Percentiles rank a stretch among this genome's conserved stretches.
These are phyloP conservation scores for Pilatotrama ljubarskyi DNA, from an alignment of 768 basidiomycete genomes.

Conservation along the genomic window DNA sequence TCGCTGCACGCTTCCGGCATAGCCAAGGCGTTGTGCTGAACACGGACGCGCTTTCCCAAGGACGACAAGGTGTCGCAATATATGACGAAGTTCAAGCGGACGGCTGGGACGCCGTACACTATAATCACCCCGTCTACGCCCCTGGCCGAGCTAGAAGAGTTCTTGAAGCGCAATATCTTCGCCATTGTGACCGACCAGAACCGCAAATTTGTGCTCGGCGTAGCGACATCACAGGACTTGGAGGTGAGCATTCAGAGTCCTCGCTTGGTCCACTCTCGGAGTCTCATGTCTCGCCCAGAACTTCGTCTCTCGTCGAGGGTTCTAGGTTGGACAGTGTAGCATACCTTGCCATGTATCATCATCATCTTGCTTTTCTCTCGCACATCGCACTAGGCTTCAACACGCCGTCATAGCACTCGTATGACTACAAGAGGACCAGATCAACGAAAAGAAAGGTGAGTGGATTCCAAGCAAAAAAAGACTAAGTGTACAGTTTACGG, in stretches of 20 bases:
- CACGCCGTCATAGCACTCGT: constrained; percentile 9
- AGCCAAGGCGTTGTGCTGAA: constrained; percentile 10
- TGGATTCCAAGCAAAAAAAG: background rate
- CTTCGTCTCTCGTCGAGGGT: constrained; percentile 39
- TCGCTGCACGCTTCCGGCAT: constrained; percentile 14
- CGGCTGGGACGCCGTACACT: constrained; percentile 61
- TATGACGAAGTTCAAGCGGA: constrained; percentile 76
- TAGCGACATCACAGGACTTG: constrained; percentile 77
- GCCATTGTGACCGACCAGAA: constrained; percentile 82
- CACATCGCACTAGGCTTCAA: constrained; percentile 4
- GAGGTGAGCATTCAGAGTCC: constrained; percentile 37
- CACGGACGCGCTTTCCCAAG: constrained; percentile 36
- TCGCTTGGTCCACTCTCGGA: constrained; percentile 4
- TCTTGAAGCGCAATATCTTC: constrained; percentile 71
- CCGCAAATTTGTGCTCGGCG: constrained; percentile 81
- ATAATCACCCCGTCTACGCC: constrained; percentile 81
- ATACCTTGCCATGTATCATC: constrained; percentile 18
- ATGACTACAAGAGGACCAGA: background rate
- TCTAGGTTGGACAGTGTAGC: constrained; percentile 19
- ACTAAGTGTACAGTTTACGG: constrained; percentile 13
- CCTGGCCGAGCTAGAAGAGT: constrained; percentile 78
- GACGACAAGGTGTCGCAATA: constrained; percentile 67
- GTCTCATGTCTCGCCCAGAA: constrained; percentile 23
- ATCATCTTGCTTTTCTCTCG: background rate
- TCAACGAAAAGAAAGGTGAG: background rate